These are phyloP conservation scores for Rutstroemia sp. DNA, from an alignment of 2,329 filamentous ascomycete species.

Conservation along the genomic window DNA sequence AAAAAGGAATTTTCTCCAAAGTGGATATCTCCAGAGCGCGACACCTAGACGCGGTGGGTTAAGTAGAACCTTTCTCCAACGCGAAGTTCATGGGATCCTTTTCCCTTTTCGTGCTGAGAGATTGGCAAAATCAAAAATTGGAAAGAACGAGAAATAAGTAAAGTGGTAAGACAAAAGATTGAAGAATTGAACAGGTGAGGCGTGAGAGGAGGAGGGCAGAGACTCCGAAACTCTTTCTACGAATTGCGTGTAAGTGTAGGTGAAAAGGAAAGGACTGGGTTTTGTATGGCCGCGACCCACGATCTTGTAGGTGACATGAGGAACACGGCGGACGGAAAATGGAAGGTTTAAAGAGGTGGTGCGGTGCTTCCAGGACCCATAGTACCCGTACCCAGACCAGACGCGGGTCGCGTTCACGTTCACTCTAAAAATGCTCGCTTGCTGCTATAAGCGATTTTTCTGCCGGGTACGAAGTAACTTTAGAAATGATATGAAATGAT, in stretches of 20 bases:
- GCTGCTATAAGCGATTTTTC: constrained; percentile 1
- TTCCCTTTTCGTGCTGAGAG: too few relatives aligned
- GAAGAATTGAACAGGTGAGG: not conserved
- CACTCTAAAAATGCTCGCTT: constrained; percentile 7
- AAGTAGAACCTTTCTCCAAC: not conserved
- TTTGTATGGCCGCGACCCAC: constrained; percentile 9
- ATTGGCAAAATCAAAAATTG: constrained; percentile 14
- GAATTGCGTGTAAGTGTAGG: not conserved
- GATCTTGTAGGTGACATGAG: constrained; percentile 1
- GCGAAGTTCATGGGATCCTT: constrained; percentile 11
- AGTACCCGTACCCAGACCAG: constrained; percentile 2
- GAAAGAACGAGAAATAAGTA: not conserved
- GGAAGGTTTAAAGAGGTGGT: constrained; percentile 3
- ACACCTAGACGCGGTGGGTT: constrained; percentile 9
- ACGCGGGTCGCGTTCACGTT: constrained; percentile 8
- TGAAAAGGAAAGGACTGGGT: constrained; percentile 1
- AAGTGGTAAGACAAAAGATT: not conserved
- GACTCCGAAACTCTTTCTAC: too few relatives aligned
- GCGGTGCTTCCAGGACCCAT: not conserved
- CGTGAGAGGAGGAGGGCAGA: too few relatives aligned
- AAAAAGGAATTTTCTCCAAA: constrained; percentile 13
- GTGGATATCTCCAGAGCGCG: constrained; percentile 14
- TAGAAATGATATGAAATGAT: not conserved
- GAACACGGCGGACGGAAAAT: not conserved
- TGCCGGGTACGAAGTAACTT: not conserved